phyloP scores from a whole-genome alignment of 2,329 filamentous ascomycete species.

The Aspergillus udagawae region DNA sequence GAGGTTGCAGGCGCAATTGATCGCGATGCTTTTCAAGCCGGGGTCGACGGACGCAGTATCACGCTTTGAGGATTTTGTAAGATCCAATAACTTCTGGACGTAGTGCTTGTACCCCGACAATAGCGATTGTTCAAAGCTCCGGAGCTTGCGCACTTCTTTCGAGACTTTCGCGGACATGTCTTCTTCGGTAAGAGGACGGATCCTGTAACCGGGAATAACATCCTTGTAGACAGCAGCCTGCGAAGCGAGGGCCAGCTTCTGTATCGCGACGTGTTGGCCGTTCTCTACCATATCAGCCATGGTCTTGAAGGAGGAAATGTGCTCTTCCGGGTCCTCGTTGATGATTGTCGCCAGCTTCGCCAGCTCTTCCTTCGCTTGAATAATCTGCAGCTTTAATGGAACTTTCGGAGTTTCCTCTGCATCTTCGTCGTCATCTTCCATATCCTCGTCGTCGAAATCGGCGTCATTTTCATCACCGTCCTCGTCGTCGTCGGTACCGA shows the following conservation, averaged over 20 bases:
- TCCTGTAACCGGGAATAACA: conserved; percentile 92
- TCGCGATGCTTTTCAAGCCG: conserved; percentile 66
- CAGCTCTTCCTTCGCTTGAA: conserved; percentile 86
- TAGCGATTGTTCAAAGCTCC: conserved; percentile 82
- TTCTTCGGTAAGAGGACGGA: conserved; percentile 74
- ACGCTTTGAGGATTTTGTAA: conserved; percentile 57
- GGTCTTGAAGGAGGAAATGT: conserved; percentile 72
- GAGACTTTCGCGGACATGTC: conserved; percentile 75
- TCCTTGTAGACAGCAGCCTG: conserved; percentile 92
- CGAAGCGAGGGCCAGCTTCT: conserved; percentile 80
- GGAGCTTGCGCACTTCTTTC: conserved; percentile 80
- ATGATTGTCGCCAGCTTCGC: conserved; percentile 75
- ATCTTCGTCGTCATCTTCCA: conserved; percentile 46
- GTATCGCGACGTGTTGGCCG: conserved; percentile 62
- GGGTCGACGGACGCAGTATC: conserved; percentile 28
- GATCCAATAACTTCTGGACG: conserved; percentile 66
- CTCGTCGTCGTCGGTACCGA: conserved; percentile 56
- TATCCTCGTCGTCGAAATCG: conserved; percentile 25
- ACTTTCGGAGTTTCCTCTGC: conserved; percentile 57
- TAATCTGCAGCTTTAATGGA: conserved; percentile 72
- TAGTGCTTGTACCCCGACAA: conserved; percentile 82
- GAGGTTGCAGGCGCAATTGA: conserved; percentile 79
- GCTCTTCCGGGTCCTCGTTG: conserved; percentile 91
- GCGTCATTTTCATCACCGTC: conserved; percentile 45
- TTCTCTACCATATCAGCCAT: conserved; percentile 68